Evolutionary conservation across 176 grass and related monocot species (phyloP), one percentile per base, ranked within the genome.

Genomic region (Ananas comosus): DNA sequence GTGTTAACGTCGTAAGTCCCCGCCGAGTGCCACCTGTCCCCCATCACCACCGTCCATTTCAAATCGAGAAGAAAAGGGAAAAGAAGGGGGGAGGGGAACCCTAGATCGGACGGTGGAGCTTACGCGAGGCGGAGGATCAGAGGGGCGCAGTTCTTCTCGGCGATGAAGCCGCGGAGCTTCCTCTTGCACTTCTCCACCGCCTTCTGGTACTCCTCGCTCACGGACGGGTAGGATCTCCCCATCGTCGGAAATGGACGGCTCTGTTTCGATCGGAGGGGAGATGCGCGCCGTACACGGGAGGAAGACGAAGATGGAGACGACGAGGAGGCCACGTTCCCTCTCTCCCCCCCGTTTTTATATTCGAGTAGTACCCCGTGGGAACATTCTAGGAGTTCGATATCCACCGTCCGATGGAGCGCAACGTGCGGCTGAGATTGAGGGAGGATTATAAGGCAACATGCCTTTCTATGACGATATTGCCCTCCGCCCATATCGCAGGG

Each of bases 81-180:
- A 42, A 42, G 33, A 42, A 2, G 25, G 25, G 8, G 21, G 65
- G 64, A 42, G 48, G 10, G 3, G 6, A 42, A 42, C 33, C 52
- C 16, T 19, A 2, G 64, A 59, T 59, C 1, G 2, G 18, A 76
- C 33, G 33, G 33, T 42, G 33, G 33, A 42, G 33, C 33, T 79
- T 93, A 96, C 91, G 79, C 92, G 67, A 96, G 13, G 71, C 92
- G 88, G 67, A 96, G 86, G 76, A 96, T 92, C 58, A 96, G 51
- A 7, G 92, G 92, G 49, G 92, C 88, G 73, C 92, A 96, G 83
- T 85, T 96, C 88, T 92, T 96, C 86, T 96, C 92, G 52, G 88
- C 85, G 81, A 96, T 89, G 76, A 96, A 11, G 54, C 80, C 89
- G 10, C 93, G 84, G 63, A 97, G 89, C 86, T 90, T 97, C 64